Evolutionary conservation across 2,329 filamentous ascomycete genomes (phyloP), one percentile per base, ranked within the genome.

Genomic region (Fusarium ramigenum): DNA sequence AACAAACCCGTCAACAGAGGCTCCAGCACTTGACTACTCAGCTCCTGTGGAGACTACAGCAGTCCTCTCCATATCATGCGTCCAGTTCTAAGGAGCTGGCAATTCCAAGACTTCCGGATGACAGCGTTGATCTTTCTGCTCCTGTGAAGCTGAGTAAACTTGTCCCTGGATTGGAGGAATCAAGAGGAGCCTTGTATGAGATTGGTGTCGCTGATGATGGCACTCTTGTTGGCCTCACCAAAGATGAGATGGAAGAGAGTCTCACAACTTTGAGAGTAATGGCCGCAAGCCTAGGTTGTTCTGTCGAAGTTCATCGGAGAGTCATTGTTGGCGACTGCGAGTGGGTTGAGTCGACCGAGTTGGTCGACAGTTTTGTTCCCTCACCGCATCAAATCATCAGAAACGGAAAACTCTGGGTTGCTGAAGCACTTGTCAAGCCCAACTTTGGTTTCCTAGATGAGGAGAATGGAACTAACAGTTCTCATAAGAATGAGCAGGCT

Each of bases 201-300:
- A 97, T 99, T 80, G 96, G 96, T 1, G 95, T 99, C 15, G 93
- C 95, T 34, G 96, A 99, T 80, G 95, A 98, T 83, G 96, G 96
- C 12, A 94, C 93, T 0, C 91, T 99, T 65, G 90, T 97, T 46
- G 96, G 96, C 0, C 85, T 99, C 52, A 93, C 94, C 5, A 91
- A 93, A 73, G 95, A 98, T 79, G 96, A 99, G 82, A 90, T 99
- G 87, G 90, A 96, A 69, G 96, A 98, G 82, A 98, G 95, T 80
- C 86, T 98, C 69, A 89, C 88, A 46, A 98, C 95, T 64, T 84
- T 99, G 42, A 90, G 91, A 69, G 91, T 93, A 57, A 99, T 99
- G 96, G 96, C 96, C 42, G 93, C 94, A 16, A 97, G 94, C 79
- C 84, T 99, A 54, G 96, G 96, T 9, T 98, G 96, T 78, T 89